Base-by-base conservation (phyloP, 202 grass and related monocot species). In the Digitaria exilis region DNA sequence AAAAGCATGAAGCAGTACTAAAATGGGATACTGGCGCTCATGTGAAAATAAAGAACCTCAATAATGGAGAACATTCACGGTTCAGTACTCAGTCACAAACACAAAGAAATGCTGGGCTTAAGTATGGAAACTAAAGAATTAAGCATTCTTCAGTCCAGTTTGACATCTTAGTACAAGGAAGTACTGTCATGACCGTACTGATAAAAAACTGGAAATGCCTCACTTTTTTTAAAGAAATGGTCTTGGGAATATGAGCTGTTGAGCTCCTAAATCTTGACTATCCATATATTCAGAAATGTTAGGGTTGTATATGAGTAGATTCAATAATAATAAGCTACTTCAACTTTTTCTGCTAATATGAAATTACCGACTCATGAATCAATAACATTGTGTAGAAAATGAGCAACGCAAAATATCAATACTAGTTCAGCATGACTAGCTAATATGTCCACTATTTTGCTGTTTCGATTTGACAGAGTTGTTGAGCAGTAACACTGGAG, bases 31-130 rank as follows among this genome's bases (percentile, higher is more conserved):
- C 13, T n/a, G n/a, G n/a, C n/a, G n/a, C n/a, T n/a, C n/a, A n/a
- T n/a, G n/a, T n/a, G n/a, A n/a, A n/a, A n/a, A n/a, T 49, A 37
- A 73, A 62, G 55, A 34, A 49, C 10, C n/a, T 71, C 51, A 71
- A 24, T 59, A 19, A 21, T 55, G 60, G 19, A 50, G n/a, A 76
- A 35, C 75, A 55, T 11, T 51, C 29, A 55, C 15, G 15, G 28
- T 18, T 61, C 26, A 31, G 66, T 43, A 76, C 25, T 76, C 18
- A 24, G 21, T 18, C 2, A 42, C 21, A 75, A 41, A 77, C 0
- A 12, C 12, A 64, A 37, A 63, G 16, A 56, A 29, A 34, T 44
- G 63, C 1, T 9, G 13, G 62, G 13, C 12, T 43, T 14, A 60
- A 29, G 55, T 65, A 26, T 43, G 32, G n/a, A 71, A 80, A 73